Conservation (phyloP, 441 rosid species). For the Capsella rubella region DNA sequence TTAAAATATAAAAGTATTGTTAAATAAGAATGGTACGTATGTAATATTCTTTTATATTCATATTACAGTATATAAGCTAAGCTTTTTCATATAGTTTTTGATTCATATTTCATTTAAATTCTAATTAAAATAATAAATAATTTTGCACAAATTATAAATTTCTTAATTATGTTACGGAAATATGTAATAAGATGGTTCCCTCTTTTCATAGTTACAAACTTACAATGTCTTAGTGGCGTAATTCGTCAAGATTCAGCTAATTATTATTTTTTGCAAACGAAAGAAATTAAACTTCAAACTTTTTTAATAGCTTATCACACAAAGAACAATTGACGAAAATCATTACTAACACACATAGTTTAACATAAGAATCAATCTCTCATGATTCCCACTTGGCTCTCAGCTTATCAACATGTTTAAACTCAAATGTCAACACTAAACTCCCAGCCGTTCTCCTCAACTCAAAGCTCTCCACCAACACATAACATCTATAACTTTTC, state of each 20-base stretch:
- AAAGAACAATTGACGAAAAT: background rate
- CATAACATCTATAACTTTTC: slow-evolving; percentile 48
- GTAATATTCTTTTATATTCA: background rate
- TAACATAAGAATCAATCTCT: slow-evolving; percentile 15
- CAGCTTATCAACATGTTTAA: slow-evolving; percentile 49
- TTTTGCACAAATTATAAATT: no score
- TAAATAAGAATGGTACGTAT: background rate
- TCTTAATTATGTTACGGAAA: no score
- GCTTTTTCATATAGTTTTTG: no score
- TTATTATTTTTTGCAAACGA: background rate
- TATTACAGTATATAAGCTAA: no score
- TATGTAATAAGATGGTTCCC: no score
- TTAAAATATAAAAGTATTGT: no score
- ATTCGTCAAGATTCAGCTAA: no score
- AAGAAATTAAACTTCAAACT: background rate
- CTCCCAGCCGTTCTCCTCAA: slow-evolving; percentile 55
- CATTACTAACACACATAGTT: slow-evolving; percentile 13
- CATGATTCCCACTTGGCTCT: slow-evolving; percentile 48
- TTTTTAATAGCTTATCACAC: background rate
- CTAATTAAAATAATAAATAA: no score
- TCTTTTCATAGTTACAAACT: no score
- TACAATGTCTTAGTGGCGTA: no score
- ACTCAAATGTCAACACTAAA: slow-evolving; percentile 48
- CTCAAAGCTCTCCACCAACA: slow-evolving; percentile 59
- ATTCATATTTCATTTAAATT: no score